A percentile compares a stretch with the other conserved stretches of the same genome.
Conservation (phyloP, 108 stramenopile species). For the Nitzschia sp. region DNA sequence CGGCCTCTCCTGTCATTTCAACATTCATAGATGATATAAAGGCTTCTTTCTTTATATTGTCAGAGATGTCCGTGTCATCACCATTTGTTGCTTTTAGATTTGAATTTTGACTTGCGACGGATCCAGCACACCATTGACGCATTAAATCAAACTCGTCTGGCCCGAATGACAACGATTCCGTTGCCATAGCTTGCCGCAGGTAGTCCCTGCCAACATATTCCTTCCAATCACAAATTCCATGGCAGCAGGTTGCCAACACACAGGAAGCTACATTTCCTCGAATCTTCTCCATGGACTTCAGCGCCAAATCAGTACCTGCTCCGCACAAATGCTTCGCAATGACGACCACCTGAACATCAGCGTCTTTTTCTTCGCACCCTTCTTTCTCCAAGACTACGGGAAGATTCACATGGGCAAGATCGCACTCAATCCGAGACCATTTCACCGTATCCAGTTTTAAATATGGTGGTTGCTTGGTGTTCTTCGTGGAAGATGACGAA, state of each 20-base stretch:
- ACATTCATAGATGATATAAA: no score
- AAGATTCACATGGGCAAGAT: conserved; percentile 76
- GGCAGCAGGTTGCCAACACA: conserved; percentile 86
- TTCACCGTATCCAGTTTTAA: conserved; percentile 42
- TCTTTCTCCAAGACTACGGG: conserved; percentile 29
- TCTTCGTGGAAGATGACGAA: conserved; percentile 1
- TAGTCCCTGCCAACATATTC: conserved; percentile 81
- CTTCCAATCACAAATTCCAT: conserved; percentile 79
- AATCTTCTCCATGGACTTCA: conserved; percentile 60
- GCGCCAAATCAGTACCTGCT: conserved; percentile 78
- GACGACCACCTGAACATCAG: conserved; percentile 37
- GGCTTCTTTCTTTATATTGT: not conserved
- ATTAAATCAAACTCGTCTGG: conserved; percentile 69
- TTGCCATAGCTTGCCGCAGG: conserved; percentile 35
- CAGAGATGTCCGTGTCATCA: not conserved
- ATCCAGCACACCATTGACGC: conserved; percentile 67
- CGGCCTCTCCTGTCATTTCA: no score
- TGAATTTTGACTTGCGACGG: conserved; percentile 38
- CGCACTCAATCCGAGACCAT: conserved; percentile 68
- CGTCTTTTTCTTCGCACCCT: conserved; percentile 1
- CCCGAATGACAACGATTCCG: conserved; percentile 41
- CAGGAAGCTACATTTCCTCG: conserved; percentile 50
- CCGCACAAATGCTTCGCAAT: conserved; percentile 85
- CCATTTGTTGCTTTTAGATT: not conserved
- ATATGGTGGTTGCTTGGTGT: conserved; percentile 27